A percentile compares a stretch with the other conserved stretches of the same genome.
Conservation (phyloP, 2,329 filamentous ascomycete species). For the Arthrobotrys conoides region DNA sequence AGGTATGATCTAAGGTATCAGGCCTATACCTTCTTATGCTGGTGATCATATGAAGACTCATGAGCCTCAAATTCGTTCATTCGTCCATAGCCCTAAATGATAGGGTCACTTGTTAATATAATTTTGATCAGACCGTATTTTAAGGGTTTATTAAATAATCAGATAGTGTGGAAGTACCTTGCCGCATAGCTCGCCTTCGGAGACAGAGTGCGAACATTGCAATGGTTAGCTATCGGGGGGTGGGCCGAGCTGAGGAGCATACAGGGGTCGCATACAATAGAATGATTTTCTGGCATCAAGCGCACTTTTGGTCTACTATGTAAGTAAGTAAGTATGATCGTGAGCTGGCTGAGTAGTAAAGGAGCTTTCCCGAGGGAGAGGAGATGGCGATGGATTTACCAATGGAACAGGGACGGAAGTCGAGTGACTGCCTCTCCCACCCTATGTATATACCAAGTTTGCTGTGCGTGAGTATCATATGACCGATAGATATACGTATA, state of each 20-base stretch:
- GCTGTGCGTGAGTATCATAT: not conserved
- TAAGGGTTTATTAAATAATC: not conserved
- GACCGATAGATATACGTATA: no score
- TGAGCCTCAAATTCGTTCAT: slow-evolving; percentile 98
- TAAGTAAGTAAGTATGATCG: not conserved
- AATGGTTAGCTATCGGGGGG: not conserved
- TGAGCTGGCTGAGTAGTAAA: not conserved
- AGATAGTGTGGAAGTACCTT: slow-evolving; percentile 20
- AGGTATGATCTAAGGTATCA: slow-evolving; percentile 66
- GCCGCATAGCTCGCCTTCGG: slow-evolving; percentile 54
- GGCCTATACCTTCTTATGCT: slow-evolving; percentile 79
- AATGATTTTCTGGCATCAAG: slow-evolving; percentile 60
- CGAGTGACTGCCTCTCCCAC: slow-evolving; percentile 55
- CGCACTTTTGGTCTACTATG: slow-evolving; percentile 52
- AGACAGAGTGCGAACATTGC: no score
- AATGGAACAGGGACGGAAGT: slow-evolving; percentile 56
- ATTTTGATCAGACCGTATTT: not conserved
- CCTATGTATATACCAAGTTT: slow-evolving; percentile 19
- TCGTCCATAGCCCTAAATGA: slow-evolving; percentile 85
- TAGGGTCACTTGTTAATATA: not conserved
- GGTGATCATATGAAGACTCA: slow-evolving; percentile 93
- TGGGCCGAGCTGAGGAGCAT: no score
- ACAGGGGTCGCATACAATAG: slow-evolving; percentile 28
- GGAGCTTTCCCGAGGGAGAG: not conserved
- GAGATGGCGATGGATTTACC: not conserved